These are phyloP conservation scores for Cutaneotrichosporon daszewskae DNA, from an alignment of 1,284 basidiomycete species.

Conservation along the genomic window DNA sequence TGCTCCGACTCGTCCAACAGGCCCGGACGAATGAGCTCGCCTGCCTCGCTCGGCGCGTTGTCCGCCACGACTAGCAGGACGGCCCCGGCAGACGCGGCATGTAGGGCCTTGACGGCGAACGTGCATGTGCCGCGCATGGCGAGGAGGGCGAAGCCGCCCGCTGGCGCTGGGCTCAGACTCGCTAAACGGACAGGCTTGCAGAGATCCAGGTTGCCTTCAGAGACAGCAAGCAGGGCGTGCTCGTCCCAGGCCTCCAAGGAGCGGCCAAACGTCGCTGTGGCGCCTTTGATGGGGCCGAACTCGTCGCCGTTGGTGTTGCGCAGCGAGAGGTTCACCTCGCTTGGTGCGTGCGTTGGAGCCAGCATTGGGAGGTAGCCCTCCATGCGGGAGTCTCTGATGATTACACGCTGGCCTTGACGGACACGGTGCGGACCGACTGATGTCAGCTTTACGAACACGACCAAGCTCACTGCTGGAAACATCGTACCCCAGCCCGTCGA, in stretches of 20 bases:
- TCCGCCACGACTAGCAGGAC: conserved; percentile 66
- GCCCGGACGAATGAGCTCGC: conserved; percentile 32
- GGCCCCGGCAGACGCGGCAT: conserved; percentile 62
- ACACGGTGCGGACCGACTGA: conserved; percentile 77
- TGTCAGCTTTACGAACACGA: neutral
- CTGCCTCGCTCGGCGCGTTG: conserved; percentile 3
- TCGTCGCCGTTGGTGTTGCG: conserved; percentile 29
- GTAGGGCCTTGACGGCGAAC: conserved; percentile 69
- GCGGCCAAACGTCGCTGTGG: conserved; percentile 63
- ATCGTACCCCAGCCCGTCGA: conserved; percentile 81
- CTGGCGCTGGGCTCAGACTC: neutral
- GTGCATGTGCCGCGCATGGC: conserved; percentile 63
- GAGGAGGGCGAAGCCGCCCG: conserved; percentile 22
- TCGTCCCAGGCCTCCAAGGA: conserved; percentile 14
- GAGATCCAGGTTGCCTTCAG: neutral
- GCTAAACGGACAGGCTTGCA: too few species aligned
- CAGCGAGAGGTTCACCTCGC: too few species aligned
- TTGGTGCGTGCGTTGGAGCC: too few species aligned
- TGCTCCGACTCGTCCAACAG: conserved; percentile 20
- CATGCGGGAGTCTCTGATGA: conserved; percentile 60
- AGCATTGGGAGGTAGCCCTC: conserved; percentile 51
- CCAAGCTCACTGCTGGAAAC: conserved; percentile 68
- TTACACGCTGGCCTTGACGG: conserved; percentile 69
- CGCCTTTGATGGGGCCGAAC: conserved; percentile 46
- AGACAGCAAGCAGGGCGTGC: neutral